Base-by-base conservation (phyloP, 2,329 filamentous ascomycete species). In the Cladobotryum mycophilum region DNA sequence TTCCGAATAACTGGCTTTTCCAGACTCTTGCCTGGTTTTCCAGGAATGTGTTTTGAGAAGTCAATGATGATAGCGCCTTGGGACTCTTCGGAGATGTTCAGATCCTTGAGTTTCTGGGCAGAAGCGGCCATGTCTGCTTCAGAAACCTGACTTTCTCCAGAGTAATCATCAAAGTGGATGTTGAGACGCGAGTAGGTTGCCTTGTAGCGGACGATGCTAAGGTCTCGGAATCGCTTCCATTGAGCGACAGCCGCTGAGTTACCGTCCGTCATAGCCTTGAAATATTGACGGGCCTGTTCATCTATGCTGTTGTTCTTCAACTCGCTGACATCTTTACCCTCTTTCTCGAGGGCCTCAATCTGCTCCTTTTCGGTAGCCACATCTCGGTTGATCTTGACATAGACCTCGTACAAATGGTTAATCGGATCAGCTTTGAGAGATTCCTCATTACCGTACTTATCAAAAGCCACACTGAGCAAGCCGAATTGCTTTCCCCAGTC, bases 401-500 rank as follows among this genome's bases (percentile, higher is more conserved):
- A 93, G 47, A 93, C 84, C 61, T 90, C 81, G 67, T 85, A 91
- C 9, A 93, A 73, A 65, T 93, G 88, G 66, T 88, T 86, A 63
- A 92, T 89, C 12, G 88, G 88, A 61, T 92, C 87, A 44, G 76
- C 75, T 55, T 79, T 67, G 12, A 93, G 76, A 53, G 82, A 80
- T 58, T 85, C 82, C 67, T 92, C 87, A 53, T 79, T 81, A 30
- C 88, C 88, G 64, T 86, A 91, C 60, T 80, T 81, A 63, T 88
- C 78, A 65, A 85, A 93, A 0, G 85, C 87, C 49, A 91, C 75
- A 4, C 86, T 86, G 56, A 91, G 71, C 17, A 91, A 76, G 58
- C 79, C 79, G 56, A 82, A 89, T 68, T 89, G 86, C 73, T 88
- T 89, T 40, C 87, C 87, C 87, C 88, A 91, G 67, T 89, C 85